Conservation (phyloP, 371 early-diverging fungal genomes). For the Conidiobolus coronatus region DNA sequence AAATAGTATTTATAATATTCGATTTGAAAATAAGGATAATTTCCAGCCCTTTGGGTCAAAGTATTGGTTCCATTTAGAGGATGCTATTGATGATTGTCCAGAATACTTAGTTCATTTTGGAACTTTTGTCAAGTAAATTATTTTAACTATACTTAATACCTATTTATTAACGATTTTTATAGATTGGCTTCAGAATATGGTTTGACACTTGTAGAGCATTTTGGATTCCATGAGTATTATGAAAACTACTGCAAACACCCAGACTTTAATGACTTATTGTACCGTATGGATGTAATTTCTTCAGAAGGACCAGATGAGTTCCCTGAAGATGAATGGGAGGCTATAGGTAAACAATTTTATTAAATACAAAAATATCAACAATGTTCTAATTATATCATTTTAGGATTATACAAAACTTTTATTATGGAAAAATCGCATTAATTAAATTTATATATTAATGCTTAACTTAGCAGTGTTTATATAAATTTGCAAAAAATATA, state of each 20-base stretch:
- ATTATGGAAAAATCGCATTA: no score
- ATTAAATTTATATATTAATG: no score
- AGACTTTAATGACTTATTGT: slow-evolving; percentile 27
- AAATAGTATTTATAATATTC: slow-evolving; percentile 61
- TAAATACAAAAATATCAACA: not conserved
- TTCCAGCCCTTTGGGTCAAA: slow-evolving; percentile 54
- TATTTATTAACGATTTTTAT: slow-evolving; percentile 5
- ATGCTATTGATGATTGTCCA: slow-evolving; percentile 94
- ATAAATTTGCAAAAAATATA: no score
- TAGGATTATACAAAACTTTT: not conserved
- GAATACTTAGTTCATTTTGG: slow-evolving; percentile 88
- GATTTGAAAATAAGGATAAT: slow-evolving; percentile 39
- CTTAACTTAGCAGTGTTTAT: no score
- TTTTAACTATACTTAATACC: not conserved
- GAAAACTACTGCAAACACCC: slow-evolving; percentile 22
- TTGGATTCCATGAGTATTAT: slow-evolving; percentile 67
- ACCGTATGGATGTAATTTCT: slow-evolving; percentile 57
- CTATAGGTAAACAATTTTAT: slow-evolving; percentile 29
- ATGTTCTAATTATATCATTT: not conserved
- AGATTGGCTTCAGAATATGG: slow-evolving; percentile 73
- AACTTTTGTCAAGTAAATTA: slow-evolving; percentile 37
- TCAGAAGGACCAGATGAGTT: slow-evolving; percentile 27
- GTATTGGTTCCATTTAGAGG: slow-evolving; percentile 84
- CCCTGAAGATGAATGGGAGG: slow-evolving; percentile 81
- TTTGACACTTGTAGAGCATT: slow-evolving; percentile 34